Conservation (phyloP, 2,329 filamentous ascomycete genomes). For the Colletotrichum musicola region DNA sequence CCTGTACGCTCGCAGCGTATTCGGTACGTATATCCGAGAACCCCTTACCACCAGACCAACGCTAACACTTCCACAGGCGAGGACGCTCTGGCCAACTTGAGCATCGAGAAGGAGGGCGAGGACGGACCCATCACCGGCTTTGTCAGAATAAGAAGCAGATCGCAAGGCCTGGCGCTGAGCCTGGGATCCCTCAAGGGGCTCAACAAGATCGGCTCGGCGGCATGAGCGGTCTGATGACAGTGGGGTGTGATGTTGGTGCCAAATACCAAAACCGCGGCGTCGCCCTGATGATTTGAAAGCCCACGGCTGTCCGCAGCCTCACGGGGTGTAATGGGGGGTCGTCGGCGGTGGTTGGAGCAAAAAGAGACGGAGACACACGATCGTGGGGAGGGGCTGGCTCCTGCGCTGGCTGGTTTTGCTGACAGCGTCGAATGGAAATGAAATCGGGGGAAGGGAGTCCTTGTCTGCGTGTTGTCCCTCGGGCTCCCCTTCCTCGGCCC, state of each 20-base stretch:
- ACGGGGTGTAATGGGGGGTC: constrained; percentile 28
- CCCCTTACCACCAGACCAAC: background rate
- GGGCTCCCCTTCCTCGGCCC: background rate
- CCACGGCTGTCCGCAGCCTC: background rate
- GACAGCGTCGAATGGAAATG: constrained; percentile 29
- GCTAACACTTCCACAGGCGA: constrained; percentile 74
- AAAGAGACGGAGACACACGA: constrained; percentile 4
- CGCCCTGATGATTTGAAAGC: constrained; percentile 12
- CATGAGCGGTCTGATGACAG: constrained; percentile 40
- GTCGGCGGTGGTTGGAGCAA: background rate
- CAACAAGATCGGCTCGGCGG: constrained; percentile 77
- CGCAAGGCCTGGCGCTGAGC: constrained; percentile 93
- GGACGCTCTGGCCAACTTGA: constrained; percentile 96
- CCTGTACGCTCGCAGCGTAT: constrained; percentile 94
- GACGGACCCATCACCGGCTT: constrained; percentile 97
- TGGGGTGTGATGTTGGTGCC: constrained; percentile 7
- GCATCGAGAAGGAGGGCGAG: constrained; percentile 97
- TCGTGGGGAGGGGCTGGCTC: background rate
- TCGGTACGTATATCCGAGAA: constrained; percentile 76
- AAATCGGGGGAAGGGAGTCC: constrained; percentile 7
- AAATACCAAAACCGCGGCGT: constrained; percentile 30
- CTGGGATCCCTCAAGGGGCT: constrained; percentile 94
- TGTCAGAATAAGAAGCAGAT: constrained; percentile 96
- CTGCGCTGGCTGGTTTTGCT: constrained; percentile 16
- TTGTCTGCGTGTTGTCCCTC: constrained; percentile 23